Evolutionary conservation across 1,284 basidiomycete genomes (phyloP), one percentile per base, ranked within the genome.

Genomic region (Ceratobasidium sp.): DNA sequence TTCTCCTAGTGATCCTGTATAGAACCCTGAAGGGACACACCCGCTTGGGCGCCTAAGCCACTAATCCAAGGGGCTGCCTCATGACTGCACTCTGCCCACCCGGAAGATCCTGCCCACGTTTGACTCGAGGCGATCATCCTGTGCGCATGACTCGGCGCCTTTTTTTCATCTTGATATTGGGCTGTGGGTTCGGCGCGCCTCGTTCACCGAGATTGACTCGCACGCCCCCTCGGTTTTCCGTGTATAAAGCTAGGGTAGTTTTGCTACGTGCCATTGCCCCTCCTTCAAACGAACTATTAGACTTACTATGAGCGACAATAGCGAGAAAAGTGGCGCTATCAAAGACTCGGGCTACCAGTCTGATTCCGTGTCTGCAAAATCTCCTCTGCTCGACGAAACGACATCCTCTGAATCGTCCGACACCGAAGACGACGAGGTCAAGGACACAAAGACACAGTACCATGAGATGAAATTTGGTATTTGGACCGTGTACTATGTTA

Each of bases 401-500:
- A n/a, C 46, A 18, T 40, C n/a, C 30, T 36, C 44, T 14, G 61
- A 18, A 18, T 16, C 30, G 9, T 36, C 25, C 25, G 44, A 63
- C 8, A 18, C 25, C 18, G 59, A 48, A 16, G 59, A 28, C 33
- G 40, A 16, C 28, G n/a, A 46, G 46, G 3, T 14, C 12, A 63
- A 63, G 9, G 61, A 48, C n/a, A n/a, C 23, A 21, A 63, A 48
- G 44, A 21, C 23, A 5, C 25, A 49, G 61, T 69, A 44, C 40
- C 25, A 36, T 12, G 40, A 58, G 23, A n/a, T 46, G 8, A 56
- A 69, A 38, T 4, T 23, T 44, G 66, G 66, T 7, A 28, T 53
- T 5, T 69, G 66, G 66, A 69, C 66, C 28, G 38, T 69, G 25
- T 69, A 69, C 40, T 69, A 44, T 23, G 5, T 18, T 25, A 51